Evolutionary conservation across 2,329 filamentous ascomycete genomes (phyloP).

Genomic region (Waltergamsia citrina): DNA sequence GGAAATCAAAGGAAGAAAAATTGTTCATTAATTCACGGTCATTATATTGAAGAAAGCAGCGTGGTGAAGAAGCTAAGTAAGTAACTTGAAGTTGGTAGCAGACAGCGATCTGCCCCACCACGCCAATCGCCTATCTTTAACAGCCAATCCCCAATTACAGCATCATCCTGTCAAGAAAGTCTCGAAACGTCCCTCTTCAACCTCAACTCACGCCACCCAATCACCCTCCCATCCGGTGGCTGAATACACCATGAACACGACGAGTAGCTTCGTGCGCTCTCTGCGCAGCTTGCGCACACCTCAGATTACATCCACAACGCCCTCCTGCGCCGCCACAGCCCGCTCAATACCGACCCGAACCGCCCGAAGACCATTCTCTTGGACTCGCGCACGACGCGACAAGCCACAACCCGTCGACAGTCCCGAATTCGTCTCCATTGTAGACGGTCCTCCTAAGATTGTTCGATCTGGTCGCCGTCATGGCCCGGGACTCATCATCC

Average conservation of each 20-base stretch:
- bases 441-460: constrained; percentile 76
- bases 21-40: no score
- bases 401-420: constrained; percentile 54
- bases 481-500: constrained; percentile 69
- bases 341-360: not conserved
- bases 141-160: no score
- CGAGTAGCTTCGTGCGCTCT: constrained; percentile 3
- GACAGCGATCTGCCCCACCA: no score
- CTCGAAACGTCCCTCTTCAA: no score
- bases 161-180: no score
- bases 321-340: not conserved
- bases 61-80: no score
- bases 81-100: no score
- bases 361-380: constrained; percentile 3
- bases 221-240: no score
- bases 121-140: no score
- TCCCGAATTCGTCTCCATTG: constrained; percentile 71
- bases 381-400: not conserved
- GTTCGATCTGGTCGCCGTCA: constrained; percentile 67
- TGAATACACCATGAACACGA: not conserved
- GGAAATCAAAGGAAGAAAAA: no score
- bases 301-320: constrained; percentile 7
- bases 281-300: constrained; percentile 5
- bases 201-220: no score
- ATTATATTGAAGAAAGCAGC: no score